phyloP scores from a whole-genome alignment of 768 basidiomycete species.

The Rhizopogon rudus region DNA sequence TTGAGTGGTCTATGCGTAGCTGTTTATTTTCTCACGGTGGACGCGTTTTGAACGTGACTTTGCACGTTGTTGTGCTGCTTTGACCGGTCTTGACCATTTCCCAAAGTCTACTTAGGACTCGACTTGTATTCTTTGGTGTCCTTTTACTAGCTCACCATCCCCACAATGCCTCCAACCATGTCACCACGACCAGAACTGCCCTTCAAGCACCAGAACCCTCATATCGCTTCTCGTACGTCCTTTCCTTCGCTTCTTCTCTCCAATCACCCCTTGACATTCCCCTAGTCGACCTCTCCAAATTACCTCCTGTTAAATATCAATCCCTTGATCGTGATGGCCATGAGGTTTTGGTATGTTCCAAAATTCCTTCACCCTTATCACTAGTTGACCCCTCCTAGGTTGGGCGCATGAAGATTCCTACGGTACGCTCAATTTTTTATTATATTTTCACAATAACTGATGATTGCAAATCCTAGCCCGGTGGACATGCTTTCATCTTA shows the following conservation, averaged over 20 bases:
- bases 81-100: neutral
- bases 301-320: constrained; percentile 86
- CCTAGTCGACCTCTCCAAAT: constrained; percentile 37
- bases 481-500: constrained; percentile 89
- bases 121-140: neutral
- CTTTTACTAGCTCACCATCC: neutral
- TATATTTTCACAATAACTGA: constrained; percentile 6
- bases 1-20: constrained; percentile 7
- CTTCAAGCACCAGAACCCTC: constrained; percentile 43
- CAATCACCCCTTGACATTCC: neutral
- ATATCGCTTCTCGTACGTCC: constrained; percentile 39
- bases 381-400: constrained; percentile 43
- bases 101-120: constrained; percentile 1
- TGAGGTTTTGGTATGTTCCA: constrained; percentile 63
- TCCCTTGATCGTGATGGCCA: constrained; percentile 83
- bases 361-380: constrained; percentile 12
- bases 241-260: neutral
- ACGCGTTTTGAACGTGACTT: constrained; percentile 30
- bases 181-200: constrained; percentile 51
- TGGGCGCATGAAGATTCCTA: constrained; percentile 85
- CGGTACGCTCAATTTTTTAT: constrained; percentile 44
- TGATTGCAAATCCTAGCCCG: constrained; percentile 38
- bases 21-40: constrained; percentile 27
- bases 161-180: constrained; percentile 14
- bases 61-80: constrained; percentile 10